Conservation (phyloP, 2,329 filamentous ascomycete species). For the Huntiella decipiens region DNA sequence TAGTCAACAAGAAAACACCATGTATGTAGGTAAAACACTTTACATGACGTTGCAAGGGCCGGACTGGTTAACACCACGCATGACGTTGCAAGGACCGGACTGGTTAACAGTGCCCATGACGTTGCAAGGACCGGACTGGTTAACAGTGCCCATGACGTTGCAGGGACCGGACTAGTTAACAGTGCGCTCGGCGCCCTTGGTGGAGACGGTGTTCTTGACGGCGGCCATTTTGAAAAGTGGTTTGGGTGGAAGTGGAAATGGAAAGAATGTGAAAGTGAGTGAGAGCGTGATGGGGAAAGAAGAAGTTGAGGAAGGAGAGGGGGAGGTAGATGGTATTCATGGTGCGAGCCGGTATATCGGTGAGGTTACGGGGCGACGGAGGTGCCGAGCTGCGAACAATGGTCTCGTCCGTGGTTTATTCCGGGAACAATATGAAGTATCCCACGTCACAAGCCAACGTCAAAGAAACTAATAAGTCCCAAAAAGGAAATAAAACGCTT, state of each 20-base stretch:
- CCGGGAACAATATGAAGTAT: too few relatives aligned
- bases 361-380: too few relatives aligned
- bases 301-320: not conserved
- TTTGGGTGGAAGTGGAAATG: not conserved
- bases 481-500: too few relatives aligned
- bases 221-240: conserved; percentile 9
- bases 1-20: not conserved
- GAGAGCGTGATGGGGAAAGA: conserved; percentile 5
- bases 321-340: not conserved
- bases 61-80: too few relatives aligned
- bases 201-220: conserved; percentile 1
- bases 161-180: not conserved
- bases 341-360: too few relatives aligned
- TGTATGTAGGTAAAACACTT: not conserved
- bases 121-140: not conserved
- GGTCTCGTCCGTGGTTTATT: too few relatives aligned
- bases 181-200: not conserved
- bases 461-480: too few relatives aligned
- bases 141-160: not conserved
- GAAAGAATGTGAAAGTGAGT: not conserved
- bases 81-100: not conserved
- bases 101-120: not conserved
- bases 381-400: too few relatives aligned
- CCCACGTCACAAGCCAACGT: too few relatives aligned
- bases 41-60: conserved; percentile 2